A percentile compares a stretch with the other conserved stretches of the same genome.
Evolutionary conservation across 495 filamentous ascomycete species (phyloP).

Genomic region (Podospora pseudocomata): DNA sequence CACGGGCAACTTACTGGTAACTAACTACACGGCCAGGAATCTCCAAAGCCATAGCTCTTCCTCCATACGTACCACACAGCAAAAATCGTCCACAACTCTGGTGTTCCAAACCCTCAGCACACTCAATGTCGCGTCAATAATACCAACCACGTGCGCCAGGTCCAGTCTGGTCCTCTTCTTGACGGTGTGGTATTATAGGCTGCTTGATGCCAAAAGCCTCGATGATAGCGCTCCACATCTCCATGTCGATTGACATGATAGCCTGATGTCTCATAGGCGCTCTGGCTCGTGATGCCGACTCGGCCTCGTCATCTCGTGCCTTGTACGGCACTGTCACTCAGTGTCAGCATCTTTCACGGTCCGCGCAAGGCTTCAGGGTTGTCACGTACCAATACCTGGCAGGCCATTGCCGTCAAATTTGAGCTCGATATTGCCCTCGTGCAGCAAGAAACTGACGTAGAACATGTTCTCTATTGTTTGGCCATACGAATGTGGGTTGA

Average conservation of each 20-base stretch:
- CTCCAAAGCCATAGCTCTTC: not conserved
- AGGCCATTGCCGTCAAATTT: slow-evolving; percentile 59
- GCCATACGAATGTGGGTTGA: slow-evolving; percentile 86
- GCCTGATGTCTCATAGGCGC: slow-evolving; percentile 69
- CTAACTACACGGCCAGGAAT: not conserved
- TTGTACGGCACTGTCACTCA: slow-evolving; percentile 8
- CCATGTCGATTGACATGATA: slow-evolving; percentile 78
- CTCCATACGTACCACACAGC: not conserved
- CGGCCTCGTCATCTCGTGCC: slow-evolving; percentile 6
- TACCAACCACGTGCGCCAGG: slow-evolving; percentile 74
- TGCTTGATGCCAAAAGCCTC: slow-evolving; percentile 68
- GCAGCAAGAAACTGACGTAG: slow-evolving; percentile 90
- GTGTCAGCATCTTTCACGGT: slow-evolving; percentile 11
- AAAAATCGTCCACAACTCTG: not conserved
- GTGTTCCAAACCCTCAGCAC: not conserved
- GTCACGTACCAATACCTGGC: slow-evolving; percentile 66
- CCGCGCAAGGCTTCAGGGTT: not conserved
- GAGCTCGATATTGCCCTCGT: slow-evolving; percentile 73
- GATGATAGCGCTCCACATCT: slow-evolving; percentile 73
- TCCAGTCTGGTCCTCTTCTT: slow-evolving; percentile 52
- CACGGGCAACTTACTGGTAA: not conserved
- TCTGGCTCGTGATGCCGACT: slow-evolving; percentile 16
- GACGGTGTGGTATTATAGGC: slow-evolving; percentile 80
- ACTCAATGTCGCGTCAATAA: slow-evolving; percentile 38
- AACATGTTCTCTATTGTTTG: slow-evolving; percentile 98